Evolutionary conservation across 2,329 filamentous ascomycete genomes (phyloP).

Genomic region (Exophiala spinifera): DNA sequence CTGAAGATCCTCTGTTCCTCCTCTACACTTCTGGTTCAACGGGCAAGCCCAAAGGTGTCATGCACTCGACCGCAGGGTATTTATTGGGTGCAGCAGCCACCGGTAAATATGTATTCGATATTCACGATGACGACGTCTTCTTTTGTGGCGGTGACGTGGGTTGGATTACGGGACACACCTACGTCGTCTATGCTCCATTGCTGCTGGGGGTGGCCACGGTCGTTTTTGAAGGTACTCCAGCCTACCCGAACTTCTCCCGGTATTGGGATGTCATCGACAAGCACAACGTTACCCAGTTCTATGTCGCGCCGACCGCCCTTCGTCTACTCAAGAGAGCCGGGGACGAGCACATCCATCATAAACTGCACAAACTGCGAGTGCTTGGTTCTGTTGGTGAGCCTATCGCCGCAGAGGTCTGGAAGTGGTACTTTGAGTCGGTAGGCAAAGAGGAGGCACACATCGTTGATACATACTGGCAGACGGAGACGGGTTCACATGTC

Average conservation of each 20-base stretch:
- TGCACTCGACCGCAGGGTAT: conserved; percentile 96
- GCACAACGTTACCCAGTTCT: conserved; percentile 95
- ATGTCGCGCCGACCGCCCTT: conserved; percentile 92
- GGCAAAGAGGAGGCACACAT: conserved; percentile 91
- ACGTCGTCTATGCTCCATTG: conserved; percentile 94
- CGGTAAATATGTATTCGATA: conserved; percentile 98
- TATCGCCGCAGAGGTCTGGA: conserved; percentile 97
- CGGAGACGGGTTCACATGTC: conserved; percentile 94
- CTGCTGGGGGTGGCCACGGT: conserved; percentile 91
- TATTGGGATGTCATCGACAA: conserved; percentile 99
- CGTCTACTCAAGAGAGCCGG: conserved; percentile 92
- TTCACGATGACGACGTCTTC: conserved; percentile 88
- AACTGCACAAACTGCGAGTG: conserved; percentile 86
- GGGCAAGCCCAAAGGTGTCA: conserved; percentile 96
- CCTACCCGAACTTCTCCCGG: conserved; percentile 94
- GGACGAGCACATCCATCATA: conserved; percentile 82
- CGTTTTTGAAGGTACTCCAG: conserved; percentile 95
- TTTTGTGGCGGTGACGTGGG: conserved; percentile 98
- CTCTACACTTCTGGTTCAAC: conserved; percentile 98
- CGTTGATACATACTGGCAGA: conserved; percentile 99
- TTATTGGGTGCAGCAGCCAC: conserved; percentile 90
- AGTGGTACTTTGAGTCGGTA: conserved; percentile 97
- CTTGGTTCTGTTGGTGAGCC: conserved; percentile 95
- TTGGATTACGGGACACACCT: conserved; percentile 98
- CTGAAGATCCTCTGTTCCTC: conserved; percentile 94